Conservation (phyloP, 768 basidiomycete species). For the Panaeolus papilionaceus region DNA sequence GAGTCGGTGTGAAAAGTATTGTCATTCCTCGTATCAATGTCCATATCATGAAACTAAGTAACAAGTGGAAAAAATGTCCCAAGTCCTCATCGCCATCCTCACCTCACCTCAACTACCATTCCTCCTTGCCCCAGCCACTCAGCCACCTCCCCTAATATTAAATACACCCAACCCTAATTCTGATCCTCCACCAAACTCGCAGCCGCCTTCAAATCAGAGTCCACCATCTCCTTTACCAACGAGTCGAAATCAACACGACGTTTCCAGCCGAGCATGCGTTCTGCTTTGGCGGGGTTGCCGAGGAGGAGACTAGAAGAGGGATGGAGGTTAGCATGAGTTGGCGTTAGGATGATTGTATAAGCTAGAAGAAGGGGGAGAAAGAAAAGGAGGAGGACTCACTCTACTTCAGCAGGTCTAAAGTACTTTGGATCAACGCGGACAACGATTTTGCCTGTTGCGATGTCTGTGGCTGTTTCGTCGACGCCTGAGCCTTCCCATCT, state of each 20-base stretch:
- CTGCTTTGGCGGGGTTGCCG: conserved; percentile 91
- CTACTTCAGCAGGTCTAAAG: conserved; percentile 96
- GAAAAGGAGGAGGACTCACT: conserved; percentile 78
- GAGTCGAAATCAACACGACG: conserved; percentile 82
- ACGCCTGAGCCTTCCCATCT: conserved; percentile 85
- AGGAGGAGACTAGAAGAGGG: conserved; percentile 75
- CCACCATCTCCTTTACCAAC: conserved; percentile 93
- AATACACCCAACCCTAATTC: conserved; percentile 50
- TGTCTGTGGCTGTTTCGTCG: conserved; percentile 78
- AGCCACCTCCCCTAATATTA: no score
- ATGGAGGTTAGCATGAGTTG: no score
- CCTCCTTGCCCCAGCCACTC: no score
- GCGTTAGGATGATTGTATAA: no score
- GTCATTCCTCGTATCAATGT: no score
- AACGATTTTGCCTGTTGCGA: conserved; percentile 69
- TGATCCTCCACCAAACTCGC: conserved; percentile 83
- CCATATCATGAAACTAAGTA: no score
- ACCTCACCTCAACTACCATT: no score
- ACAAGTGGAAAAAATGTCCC: no score
- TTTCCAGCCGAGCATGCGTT: conserved; percentile 89
- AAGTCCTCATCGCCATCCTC: no score
- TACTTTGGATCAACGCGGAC: conserved; percentile 89
- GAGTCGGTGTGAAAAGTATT: no score
- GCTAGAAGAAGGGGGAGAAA: no score
- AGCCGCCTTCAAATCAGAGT: conserved; percentile 76